Evolutionary conservation across 805 yeast species (phyloP).

Genomic region (Wickerhamiella shivajii): DNA sequence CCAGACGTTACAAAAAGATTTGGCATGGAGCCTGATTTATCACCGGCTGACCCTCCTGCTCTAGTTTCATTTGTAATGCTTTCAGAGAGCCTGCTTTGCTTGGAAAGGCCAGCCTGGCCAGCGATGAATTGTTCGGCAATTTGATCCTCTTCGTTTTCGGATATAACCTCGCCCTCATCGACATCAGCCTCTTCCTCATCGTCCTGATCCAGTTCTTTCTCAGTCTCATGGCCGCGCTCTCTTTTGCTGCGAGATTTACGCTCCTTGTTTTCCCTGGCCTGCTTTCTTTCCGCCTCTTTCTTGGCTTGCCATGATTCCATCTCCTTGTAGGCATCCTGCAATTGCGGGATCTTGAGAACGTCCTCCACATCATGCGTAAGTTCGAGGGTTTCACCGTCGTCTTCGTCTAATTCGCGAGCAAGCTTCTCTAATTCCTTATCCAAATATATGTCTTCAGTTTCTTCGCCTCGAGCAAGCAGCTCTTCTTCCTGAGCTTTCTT

Average conservation of each 20-base stretch:
- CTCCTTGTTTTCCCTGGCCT: neutral
- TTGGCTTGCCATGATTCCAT: constrained; percentile 13
- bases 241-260: neutral
- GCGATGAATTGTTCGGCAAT: too few relatives aligned
- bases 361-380: constrained; percentile 20
- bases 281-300: neutral
- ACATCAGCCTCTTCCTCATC: constrained; percentile 7
- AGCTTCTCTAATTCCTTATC: constrained; percentile 15
- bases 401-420: constrained; percentile 18
- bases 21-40: too few relatives aligned
- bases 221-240: neutral
- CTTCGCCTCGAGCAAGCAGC: constrained; percentile 14
- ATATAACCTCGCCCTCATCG: constrained; percentile 9
- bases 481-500: constrained; percentile 12
- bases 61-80: too few relatives aligned
- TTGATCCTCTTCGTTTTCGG: constrained; percentile 12
- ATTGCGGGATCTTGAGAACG: constrained; percentile 16
- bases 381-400: constrained; percentile 21
- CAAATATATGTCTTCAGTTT: constrained; percentile 17
- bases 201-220: neutral
- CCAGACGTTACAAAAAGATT: too few relatives aligned
- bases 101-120: too few relatives aligned
- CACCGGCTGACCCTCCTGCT: too few relatives aligned
- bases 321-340: constrained; percentile 15
- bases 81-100: too few relatives aligned